These are phyloP conservation scores for Alnus rubra DNA, from an alignment of 306 rosid genomes.

Conservation along the genomic window DNA sequence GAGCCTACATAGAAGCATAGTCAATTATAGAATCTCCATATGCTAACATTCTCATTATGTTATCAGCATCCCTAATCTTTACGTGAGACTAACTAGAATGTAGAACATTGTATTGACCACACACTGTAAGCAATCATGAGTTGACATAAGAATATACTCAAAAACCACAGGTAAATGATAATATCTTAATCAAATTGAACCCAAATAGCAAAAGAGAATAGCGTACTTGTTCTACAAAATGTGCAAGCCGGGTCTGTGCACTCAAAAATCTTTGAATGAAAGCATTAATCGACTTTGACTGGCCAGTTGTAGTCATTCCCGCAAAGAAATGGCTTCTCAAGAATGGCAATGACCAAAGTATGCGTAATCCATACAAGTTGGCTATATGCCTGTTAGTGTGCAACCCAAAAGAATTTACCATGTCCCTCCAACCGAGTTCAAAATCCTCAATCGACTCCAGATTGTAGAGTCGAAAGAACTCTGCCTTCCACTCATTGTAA, in stretches of 20 bases:
- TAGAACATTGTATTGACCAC: not conserved
- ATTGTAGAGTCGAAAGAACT: slow-evolving; percentile 79
- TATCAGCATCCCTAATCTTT: not conserved
- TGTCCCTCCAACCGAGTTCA: slow-evolving; percentile 88
- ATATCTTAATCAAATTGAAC: slow-evolving; percentile 11
- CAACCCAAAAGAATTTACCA: slow-evolving; percentile 86
- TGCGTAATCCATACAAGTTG: slow-evolving; percentile 71
- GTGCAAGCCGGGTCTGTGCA: slow-evolving; percentile 92
- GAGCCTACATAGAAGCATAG: not conserved
- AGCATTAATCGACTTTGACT: slow-evolving; percentile 86
- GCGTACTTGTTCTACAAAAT: slow-evolving; percentile 85
- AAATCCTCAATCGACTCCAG: slow-evolving; percentile 86
- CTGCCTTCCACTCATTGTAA: slow-evolving; percentile 94
- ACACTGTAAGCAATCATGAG: not conserved
- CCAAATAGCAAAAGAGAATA: slow-evolving; percentile 12
- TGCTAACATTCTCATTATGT: not conserved
- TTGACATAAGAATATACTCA: not conserved
- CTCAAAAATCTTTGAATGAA: slow-evolving; percentile 93
- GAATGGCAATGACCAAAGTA: slow-evolving; percentile 89
- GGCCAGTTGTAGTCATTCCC: slow-evolving; percentile 88
- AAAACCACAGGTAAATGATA: not conserved
- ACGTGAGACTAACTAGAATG: not conserved
- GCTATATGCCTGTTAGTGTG: slow-evolving; percentile 80
- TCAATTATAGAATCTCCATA: not conserved
- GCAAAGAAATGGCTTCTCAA: slow-evolving; percentile 93